Conservation (phyloP, 495 filamentous ascomycete species). For the Penicillium coffeae region DNA sequence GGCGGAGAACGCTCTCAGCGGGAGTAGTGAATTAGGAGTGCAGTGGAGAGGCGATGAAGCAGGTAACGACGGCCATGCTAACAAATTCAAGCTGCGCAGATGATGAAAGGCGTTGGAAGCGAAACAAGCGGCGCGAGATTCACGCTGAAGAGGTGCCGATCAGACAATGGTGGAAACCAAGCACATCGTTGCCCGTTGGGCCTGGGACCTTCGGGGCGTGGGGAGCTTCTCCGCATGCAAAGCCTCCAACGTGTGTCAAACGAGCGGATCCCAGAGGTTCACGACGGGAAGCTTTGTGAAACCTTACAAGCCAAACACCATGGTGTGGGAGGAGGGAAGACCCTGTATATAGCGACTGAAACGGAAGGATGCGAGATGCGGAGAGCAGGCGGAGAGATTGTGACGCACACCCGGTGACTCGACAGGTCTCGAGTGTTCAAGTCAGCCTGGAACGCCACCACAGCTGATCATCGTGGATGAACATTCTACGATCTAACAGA, state of each 20-base stretch:
- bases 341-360: constrained; percentile 6
- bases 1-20: constrained; percentile 21
- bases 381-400: constrained; percentile 12
- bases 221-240: constrained; percentile 47
- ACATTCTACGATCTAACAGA: background rate
- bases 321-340: background rate
- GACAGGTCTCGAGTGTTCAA: constrained; percentile 15
- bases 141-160: no score
- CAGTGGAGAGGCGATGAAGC: constrained; percentile 26
- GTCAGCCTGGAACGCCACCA: constrained; percentile 22
- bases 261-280: constrained; percentile 9
- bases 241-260: no score
- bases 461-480: constrained; percentile 9
- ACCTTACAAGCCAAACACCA: constrained; percentile 15
- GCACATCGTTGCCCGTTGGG: constrained; percentile 27
- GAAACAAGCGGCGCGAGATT: background rate
- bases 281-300: constrained; percentile 29
- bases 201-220: constrained; percentile 29
- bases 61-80: constrained; percentile 40
- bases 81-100: constrained; percentile 8
- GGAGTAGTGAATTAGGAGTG: constrained; percentile 32
- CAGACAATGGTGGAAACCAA: constrained; percentile 11
- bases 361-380: constrained; percentile 8
- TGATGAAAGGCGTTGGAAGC: constrained; percentile 3
- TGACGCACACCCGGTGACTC: constrained; percentile 35